Evolutionary conservation across 2,329 filamentous ascomycete genomes (phyloP).

Genomic region (Thielaviopsis euricoi): DNA sequence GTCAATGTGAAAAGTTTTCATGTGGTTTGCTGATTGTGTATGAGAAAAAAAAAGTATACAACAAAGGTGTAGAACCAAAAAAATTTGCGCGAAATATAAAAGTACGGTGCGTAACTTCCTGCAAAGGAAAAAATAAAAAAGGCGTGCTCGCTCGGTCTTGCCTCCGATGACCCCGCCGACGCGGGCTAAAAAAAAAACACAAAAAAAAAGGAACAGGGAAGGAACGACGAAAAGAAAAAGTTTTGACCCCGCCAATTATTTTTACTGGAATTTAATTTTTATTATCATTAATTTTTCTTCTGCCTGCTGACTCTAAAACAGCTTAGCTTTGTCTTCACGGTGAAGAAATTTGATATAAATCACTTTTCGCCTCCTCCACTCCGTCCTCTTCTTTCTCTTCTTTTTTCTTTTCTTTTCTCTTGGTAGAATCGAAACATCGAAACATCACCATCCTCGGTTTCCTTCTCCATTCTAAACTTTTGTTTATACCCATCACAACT

Average conservation of each 20-base stretch:
- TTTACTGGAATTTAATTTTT: neutral
- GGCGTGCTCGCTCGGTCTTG: neutral
- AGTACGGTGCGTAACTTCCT: neutral
- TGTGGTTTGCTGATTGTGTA: too few species aligned
- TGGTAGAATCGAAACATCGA: neutral
- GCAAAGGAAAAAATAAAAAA: neutral
- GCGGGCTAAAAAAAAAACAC: neutral
- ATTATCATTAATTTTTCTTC: too few species aligned
- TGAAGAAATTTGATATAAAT: constrained; percentile 1
- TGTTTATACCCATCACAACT: neutral
- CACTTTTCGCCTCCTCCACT: constrained; percentile 2
- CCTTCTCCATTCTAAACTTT: constrained; percentile 5
- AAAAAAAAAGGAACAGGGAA: neutral
- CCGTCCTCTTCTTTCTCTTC: neutral
- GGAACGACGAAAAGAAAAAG: constrained; percentile 4
- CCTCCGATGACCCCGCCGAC: constrained; percentile 12
- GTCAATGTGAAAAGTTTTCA: too few species aligned
- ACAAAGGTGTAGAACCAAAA: neutral
- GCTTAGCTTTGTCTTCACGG: neutral
- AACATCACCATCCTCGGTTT: neutral
- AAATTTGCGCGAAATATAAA: neutral
- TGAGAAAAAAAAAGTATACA: neutral
- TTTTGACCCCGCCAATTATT: constrained; percentile 6
- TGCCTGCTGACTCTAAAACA: constrained; percentile 1
- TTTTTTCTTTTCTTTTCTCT: neutral